Base-by-base conservation (phyloP, 805 yeast genomes). In the Metschnikowia aberdeeniae region DNA sequence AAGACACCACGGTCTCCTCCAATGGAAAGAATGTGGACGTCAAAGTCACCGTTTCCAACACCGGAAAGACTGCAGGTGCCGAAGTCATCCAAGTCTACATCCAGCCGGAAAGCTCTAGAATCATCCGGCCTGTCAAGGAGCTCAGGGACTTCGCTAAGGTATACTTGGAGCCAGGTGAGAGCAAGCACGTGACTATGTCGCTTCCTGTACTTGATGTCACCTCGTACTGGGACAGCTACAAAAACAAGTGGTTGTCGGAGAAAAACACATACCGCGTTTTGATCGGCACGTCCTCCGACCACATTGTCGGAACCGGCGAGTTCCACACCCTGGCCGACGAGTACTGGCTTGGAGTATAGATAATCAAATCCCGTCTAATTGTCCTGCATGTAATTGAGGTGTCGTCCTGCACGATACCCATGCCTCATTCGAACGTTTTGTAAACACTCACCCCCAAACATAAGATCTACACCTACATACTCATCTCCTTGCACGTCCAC, bases 81-180 rank as follows among this genome's bases (percentile, higher is more conserved):
- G 67, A 63, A 47, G 65, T 57, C 13, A 60, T 62, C 13, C 69
- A 64, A 49, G 49, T 63, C 20, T 64, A 64, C 48, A 46, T 58
- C 13, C 43, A 54, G 29, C 56, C 55, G 14, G 40, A 45, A 13
- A 45, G 53, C 12, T 43, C 61, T 14, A 42, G 43, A 19, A 52
- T 62, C 13, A 51, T 50, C 19, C 54, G 61, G 19, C 66, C 68
- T 1, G 44, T 53, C 14, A 63, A 63, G 42, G 67, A 63, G 44
- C 57, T 64, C 43, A 60, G 59, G 45, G 68, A 62, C 24, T 63
- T 57, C 42, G 66, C 55, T 36, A 64, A 64, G 51, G 62, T 60
- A 11, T 14, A 28, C 13, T 52, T 64, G 40, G 47, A 49, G 31
- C 47, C 57, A 1, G 60, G 60, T 3, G 44, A 53, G 36, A 22